phyloP scores from a whole-genome alignment of 495 filamentous ascomycete species.

The Eremomyces bilateralis region DNA sequence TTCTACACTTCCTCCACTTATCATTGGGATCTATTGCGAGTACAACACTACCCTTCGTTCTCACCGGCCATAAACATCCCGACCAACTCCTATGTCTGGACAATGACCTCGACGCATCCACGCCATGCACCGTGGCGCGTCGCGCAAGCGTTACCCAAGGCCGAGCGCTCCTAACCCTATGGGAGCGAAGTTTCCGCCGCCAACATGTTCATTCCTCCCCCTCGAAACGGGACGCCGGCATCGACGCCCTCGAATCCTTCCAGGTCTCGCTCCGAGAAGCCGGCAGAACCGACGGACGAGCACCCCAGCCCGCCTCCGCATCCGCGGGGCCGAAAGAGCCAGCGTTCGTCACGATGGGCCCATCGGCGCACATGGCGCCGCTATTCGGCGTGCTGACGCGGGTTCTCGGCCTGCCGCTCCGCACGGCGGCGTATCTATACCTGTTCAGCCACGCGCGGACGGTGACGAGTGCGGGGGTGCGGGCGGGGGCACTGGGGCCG shows the following conservation, averaged over 20 bases:
- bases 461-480: constrained; percentile 68
- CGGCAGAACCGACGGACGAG: too few relatives aligned
- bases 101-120: constrained; percentile 68
- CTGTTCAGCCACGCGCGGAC: constrained; percentile 77
- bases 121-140: constrained; percentile 68
- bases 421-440: constrained; percentile 65
- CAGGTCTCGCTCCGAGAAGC: too few relatives aligned
- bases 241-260: too few relatives aligned
- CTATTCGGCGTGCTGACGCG: constrained; percentile 54
- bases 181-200: constrained; percentile 48
- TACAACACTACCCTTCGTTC: constrained; percentile 66
- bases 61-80: constrained; percentile 50
- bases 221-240: too few relatives aligned
- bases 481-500: constrained; percentile 73
- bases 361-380: constrained; percentile 49
- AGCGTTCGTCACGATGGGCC: too few relatives aligned
- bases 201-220: too few relatives aligned
- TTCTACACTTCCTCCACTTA: constrained; percentile 58
- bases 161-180: constrained; percentile 65
- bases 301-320: too few relatives aligned
- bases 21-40: constrained; percentile 59
- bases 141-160: constrained; percentile 73
- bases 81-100: constrained; percentile 37
- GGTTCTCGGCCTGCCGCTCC: constrained; percentile 35
- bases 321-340: too few relatives aligned